phyloP scores from a whole-genome alignment of 2,329 filamentous ascomycete genomes.

The Clarireedia monteithiana region DNA sequence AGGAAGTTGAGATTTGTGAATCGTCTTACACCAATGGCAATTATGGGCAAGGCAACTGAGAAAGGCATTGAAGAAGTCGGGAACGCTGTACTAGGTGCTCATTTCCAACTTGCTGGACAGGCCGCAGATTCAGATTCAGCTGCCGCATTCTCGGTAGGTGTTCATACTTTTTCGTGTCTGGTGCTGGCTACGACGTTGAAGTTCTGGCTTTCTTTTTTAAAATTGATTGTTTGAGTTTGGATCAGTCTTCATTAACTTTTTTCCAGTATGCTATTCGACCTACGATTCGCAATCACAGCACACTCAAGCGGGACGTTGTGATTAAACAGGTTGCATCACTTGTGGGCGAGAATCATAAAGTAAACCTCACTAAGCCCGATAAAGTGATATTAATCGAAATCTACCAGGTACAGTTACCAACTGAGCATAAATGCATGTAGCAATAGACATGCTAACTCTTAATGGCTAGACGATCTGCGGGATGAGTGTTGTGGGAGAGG shows the following conservation, averaged over 20 bases:
- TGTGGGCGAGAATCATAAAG: conserved; percentile 56
- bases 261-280: conserved; percentile 74
- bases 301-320: conserved; percentile 57
- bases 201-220: background rate
- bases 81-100: conserved; percentile 50
- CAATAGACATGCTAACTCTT: conserved; percentile 13
- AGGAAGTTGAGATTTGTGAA: conserved; percentile 52
- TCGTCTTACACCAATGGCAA: conserved; percentile 46
- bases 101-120: conserved; percentile 44
- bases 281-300: conserved; percentile 66
- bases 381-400: conserved; percentile 74
- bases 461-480: conserved; percentile 59
- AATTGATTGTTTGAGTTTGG: conserved; percentile 1
- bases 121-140: conserved; percentile 14
- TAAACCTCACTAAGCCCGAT: conserved; percentile 71
- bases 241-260: background rate
- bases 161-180: background rate
- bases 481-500: conserved; percentile 64
- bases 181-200: conserved; percentile 1
- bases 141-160: conserved; percentile 12
- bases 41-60: conserved; percentile 58
- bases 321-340: conserved; percentile 57
- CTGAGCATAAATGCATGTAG: conserved; percentile 3
- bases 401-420: conserved; percentile 54
- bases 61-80: conserved; percentile 60